Percentiles rank a stretch among this genome's conserved stretches.
Evolutionary conservation across 495 filamentous ascomycete genomes (phyloP).

Genomic region (Annulohypoxylon moriforme): DNA sequence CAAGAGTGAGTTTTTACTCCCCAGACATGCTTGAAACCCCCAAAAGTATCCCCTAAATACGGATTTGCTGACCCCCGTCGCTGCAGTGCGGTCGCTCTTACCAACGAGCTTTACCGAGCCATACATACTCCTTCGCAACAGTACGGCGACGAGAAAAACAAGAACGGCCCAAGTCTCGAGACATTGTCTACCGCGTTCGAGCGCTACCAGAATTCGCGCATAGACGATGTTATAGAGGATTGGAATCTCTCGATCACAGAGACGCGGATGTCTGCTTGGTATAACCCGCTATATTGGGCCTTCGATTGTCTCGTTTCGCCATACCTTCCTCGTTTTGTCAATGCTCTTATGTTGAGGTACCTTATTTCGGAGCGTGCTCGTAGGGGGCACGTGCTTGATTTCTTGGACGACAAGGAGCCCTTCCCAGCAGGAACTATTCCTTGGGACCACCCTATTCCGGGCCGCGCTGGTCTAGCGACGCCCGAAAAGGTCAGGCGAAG

Average conservation of each 20-base stretch:
- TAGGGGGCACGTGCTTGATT: conserved; percentile 25
- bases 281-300: conserved; percentile 15
- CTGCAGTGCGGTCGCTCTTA: conserved; percentile 50
- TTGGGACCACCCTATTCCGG: conserved; percentile 25
- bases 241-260: neutral
- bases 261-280: conserved; percentile 10
- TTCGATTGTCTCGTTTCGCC: conserved; percentile 20
- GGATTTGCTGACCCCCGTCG: too few species aligned
- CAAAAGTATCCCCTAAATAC: too few species aligned
- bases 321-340: conserved; percentile 8
- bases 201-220: conserved; percentile 25
- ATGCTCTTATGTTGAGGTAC: neutral
- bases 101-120: conserved; percentile 45
- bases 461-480: neutral
- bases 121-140: neutral
- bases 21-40: too few species aligned
- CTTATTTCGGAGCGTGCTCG: neutral
- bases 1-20: too few species aligned
- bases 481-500: neutral
- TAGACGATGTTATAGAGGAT: neutral
- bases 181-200: conserved; percentile 22
- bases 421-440: conserved; percentile 3
- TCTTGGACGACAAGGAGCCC: conserved; percentile 29
- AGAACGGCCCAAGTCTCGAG: neutral
- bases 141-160: neutral